phyloP scores from a whole-genome alignment of 2,329 filamentous ascomycete genomes.

The Nothophaeocryptopus gaeumannii region DNA sequence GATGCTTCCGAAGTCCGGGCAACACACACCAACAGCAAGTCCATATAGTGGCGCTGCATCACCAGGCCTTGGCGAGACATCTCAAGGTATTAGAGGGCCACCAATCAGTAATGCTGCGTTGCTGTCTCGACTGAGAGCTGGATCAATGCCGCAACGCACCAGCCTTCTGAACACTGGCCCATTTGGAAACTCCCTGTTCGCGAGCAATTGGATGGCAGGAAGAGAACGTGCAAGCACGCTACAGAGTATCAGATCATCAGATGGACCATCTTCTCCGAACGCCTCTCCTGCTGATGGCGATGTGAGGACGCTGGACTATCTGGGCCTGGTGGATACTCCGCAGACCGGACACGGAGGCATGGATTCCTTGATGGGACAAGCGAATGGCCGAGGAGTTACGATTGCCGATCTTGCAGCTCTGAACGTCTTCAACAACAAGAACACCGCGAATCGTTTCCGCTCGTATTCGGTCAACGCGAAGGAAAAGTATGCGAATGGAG shows the following conservation, averaged over 20 bases:
- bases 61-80: conserved; percentile 32
- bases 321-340: conserved; percentile 90
- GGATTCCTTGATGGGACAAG: conserved; percentile 50
- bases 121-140: conserved; percentile 81
- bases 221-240: conserved; percentile 84
- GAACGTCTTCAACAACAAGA: conserved; percentile 71
- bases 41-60: conserved; percentile 69
- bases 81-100: conserved; percentile 46
- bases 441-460: conserved; percentile 76
- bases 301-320: conserved; percentile 90
- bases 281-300: conserved; percentile 84
- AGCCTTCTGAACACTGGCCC: conserved; percentile 64
- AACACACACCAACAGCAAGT: conserved; percentile 81
- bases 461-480: conserved; percentile 99
- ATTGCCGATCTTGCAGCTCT: conserved; percentile 73
- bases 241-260: conserved; percentile 82
- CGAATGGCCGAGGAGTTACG: conserved; percentile 46
- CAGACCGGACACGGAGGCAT: conserved; percentile 70
- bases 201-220: conserved; percentile 76
- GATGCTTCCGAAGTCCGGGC: conserved; percentile 71
- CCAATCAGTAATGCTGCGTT: conserved; percentile 64
- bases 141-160: conserved; percentile 87
- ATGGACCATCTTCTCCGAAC: conserved; percentile 81
- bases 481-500: conserved; percentile 91
- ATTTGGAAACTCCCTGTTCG: conserved; percentile 86